phyloP scores from a whole-genome alignment of 164 flowering plant genomes.

The Santalum album region DNA sequence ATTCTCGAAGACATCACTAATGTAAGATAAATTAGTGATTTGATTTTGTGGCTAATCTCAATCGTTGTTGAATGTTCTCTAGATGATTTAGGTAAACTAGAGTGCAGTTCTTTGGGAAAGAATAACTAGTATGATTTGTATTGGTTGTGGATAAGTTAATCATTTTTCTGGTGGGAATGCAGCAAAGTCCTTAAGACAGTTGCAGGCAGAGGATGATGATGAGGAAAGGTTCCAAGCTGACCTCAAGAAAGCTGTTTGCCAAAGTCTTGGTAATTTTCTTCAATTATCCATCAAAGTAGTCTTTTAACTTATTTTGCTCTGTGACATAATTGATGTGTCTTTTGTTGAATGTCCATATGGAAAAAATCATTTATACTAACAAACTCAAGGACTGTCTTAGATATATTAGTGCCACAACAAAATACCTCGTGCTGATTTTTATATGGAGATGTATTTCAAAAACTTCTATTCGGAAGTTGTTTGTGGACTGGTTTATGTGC shows the following conservation, averaged over 20 bases:
- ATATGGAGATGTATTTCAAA: no score
- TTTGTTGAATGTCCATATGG: no score
- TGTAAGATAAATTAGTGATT: no score
- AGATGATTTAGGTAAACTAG: not conserved
- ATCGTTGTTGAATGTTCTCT: not conserved
- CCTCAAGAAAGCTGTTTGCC: conserved; percentile 72
- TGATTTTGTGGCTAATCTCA: not conserved
- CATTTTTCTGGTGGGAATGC: conserved; percentile 30
- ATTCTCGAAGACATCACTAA: no score
- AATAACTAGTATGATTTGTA: conserved; percentile 5
- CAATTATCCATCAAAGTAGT: not conserved
- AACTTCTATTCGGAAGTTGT: no score
- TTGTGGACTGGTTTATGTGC: no score
- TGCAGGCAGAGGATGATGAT: conserved; percentile 71
- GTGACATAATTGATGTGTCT: no score
- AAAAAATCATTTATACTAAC: no score
- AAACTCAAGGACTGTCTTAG: no score
- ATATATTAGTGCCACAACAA: no score
- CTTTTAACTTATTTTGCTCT: not conserved
- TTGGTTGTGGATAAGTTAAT: conserved; percentile 12
- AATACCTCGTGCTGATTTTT: no score
- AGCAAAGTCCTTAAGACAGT: conserved; percentile 45
- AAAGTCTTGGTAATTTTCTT: conserved; percentile 69
- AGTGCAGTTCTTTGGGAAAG: no score
- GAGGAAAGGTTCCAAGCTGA: conserved; percentile 97